phyloP scores from a whole-genome alignment of 176 grass and related monocot genomes.

The Oryza glumipatula region DNA sequence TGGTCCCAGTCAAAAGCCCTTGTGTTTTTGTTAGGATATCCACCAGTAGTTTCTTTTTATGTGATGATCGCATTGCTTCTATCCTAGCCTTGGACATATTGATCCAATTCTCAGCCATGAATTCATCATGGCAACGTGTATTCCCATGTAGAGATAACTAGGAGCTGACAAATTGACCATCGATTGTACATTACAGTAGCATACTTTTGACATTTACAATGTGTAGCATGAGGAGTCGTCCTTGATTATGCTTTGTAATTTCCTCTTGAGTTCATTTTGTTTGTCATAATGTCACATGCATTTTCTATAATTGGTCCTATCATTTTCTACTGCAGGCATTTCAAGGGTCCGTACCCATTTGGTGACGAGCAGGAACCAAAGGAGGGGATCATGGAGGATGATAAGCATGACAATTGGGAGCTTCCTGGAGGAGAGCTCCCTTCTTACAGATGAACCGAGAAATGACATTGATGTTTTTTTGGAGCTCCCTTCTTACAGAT shows the following conservation, averaged over 20 bases:
- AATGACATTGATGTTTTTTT: background rate
- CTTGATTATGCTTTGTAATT: background rate
- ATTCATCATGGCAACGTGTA: background rate
- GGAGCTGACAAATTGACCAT: background rate
- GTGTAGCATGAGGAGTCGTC: background rate
- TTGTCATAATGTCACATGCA: background rate
- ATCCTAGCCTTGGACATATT: background rate
- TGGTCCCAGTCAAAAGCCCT: background rate
- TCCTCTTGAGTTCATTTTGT: background rate
- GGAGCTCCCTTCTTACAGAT: too few species aligned
- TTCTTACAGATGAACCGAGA: constrained; percentile 36
- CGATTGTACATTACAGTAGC: background rate
- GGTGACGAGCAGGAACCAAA: constrained; percentile 2
- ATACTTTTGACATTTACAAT: background rate
- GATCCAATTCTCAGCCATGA: background rate
- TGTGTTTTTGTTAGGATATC: background rate
- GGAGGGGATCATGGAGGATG: background rate
- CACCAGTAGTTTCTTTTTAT: background rate
- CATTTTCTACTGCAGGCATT: constrained; percentile 21
- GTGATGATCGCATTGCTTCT: background rate
- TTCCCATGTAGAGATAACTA: background rate
- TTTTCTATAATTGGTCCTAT: background rate
- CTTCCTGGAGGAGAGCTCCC: constrained; percentile 52
- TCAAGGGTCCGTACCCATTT: constrained; percentile 49
- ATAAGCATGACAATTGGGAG: constrained; percentile 55